Evolutionary conservation across 1,284 basidiomycete species (phyloP), one percentile per base, ranked within the genome.

Genomic region (Veloboletus limbatus): DNA sequence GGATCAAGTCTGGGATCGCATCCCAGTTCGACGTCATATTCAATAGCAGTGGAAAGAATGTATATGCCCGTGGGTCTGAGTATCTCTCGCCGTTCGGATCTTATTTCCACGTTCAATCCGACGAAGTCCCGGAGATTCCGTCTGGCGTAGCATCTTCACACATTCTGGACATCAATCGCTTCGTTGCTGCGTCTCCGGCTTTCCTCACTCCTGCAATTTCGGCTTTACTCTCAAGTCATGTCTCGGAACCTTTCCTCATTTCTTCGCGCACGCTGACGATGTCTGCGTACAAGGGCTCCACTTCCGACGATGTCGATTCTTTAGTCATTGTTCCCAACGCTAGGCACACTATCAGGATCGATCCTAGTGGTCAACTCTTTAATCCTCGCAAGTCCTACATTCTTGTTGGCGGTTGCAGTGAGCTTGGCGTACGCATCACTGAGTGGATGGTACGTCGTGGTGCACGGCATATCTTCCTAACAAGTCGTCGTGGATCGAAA

Each of bases 341-440:
- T 0, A 17, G 9, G 14, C 33, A 11, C 11, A 10, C 18, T 4
- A 28, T 54, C 22, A 54, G 58, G 21, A 41, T 62, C 21, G 60
- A 65, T n/a, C 56, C 60, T 10, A 30, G 46, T 1, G 52, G 54
- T 10, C 62, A 66, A 44, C 43, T 64, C 13, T 67, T 65, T 16
- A 43, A 66, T 36, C 54, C 59, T 28, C 56, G 53, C 50, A 67
- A 67, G 49, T 61, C 54, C 6, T 67, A 66, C 45, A 48, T 65
- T 5, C 57, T 68, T 3, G 43, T 68, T 5, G 63, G 65, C 17
- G 63, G 63, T 21, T 54, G 54, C 41, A 62, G 59, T 13, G 60
- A 61, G 16, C 55, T 66, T 21, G 62, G 66, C 20, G 53, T 68
- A 13, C 65, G 57, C 25, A 66, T 68, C 10, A 52, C 63, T 2